Conservation (phyloP, 148 eudicot genomes). For the Drosera capensis region DNA sequence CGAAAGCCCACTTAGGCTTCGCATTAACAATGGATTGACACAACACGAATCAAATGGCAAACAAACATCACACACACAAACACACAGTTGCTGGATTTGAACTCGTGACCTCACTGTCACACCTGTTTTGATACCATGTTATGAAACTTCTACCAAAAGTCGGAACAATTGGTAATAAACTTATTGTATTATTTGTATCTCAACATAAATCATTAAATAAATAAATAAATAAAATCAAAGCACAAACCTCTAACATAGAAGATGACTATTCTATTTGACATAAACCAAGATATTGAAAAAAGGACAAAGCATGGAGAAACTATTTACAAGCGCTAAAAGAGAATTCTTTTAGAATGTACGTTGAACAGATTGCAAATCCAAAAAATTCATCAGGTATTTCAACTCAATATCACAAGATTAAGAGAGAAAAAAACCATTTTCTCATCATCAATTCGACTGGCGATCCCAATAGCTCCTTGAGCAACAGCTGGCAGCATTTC, state of each 20-base stretch:
- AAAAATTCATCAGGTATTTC: background rate
- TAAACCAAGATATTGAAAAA: background rate
- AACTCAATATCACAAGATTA: background rate
- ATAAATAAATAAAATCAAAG: background rate
- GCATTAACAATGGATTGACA: no score
- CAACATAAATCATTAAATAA: no score
- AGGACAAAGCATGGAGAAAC: background rate
- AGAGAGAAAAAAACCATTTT: conserved; percentile 39
- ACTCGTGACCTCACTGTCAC: no score
- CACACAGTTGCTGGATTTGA: no score
- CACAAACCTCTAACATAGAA: background rate
- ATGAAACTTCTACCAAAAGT: no score
- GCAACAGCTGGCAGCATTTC: conserved; percentile 99
- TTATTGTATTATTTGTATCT: no score
- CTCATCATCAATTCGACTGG: conserved; percentile 71
- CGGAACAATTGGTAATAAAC: no score
- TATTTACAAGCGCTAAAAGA: background rate
- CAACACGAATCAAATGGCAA: no score
- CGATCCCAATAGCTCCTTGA: conserved; percentile 95
- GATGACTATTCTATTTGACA: background rate
- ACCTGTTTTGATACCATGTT: no score
- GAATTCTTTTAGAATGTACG: background rate
- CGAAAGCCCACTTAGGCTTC: no score
- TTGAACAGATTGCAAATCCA: background rate
- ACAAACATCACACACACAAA: no score